Evolutionary conservation across 2,329 filamentous ascomycete genomes (phyloP).

Genomic region (Lachnellula arida): DNA sequence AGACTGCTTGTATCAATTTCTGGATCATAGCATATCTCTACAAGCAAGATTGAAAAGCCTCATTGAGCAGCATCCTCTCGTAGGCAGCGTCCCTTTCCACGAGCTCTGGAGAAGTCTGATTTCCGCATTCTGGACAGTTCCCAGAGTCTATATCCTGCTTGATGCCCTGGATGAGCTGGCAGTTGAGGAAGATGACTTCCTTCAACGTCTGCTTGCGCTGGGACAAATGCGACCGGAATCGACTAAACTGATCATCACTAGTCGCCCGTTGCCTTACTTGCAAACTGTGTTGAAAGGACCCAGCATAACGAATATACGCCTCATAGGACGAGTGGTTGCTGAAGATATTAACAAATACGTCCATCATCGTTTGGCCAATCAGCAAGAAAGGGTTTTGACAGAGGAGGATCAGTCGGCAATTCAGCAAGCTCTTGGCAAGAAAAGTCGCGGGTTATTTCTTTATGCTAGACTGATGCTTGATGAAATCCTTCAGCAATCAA

Average conservation of each 20-base stretch:
- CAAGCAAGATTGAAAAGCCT: conserved; percentile 2
- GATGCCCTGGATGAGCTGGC: conserved; percentile 47
- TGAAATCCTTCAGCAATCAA: conserved; percentile 16
- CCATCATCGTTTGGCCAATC: conserved; percentile 8
- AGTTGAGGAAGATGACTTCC: conserved; percentile 31
- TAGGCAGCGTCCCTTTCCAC: conserved; percentile 22
- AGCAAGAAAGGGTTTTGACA: conserved; percentile 36
- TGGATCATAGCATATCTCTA: conserved; percentile 21
- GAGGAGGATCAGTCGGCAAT: conserved; percentile 30
- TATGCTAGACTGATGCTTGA: conserved; percentile 24
- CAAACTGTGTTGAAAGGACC: conserved; percentile 30
- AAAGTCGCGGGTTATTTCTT: conserved; percentile 19
- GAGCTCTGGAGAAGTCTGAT: conserved; percentile 31
- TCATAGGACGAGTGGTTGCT: conserved; percentile 36
- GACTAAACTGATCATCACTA: conserved; percentile 41
- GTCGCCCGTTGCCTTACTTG: conserved; percentile 33
- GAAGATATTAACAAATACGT: conserved; percentile 36
- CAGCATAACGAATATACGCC: conserved; percentile 30
- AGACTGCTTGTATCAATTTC: conserved; percentile 33
- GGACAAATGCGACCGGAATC: conserved; percentile 27
- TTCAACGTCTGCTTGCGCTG: conserved; percentile 31
- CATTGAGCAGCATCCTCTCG: conserved; percentile 4
- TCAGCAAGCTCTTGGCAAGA: neutral
- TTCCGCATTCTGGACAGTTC: conserved; percentile 12
- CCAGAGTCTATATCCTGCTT: conserved; percentile 40